A percentile compares a stretch with the other conserved stretches of the same genome.
Conservation (phyloP, 1,284 basidiomycete genomes). For the Meira nashicola region DNA sequence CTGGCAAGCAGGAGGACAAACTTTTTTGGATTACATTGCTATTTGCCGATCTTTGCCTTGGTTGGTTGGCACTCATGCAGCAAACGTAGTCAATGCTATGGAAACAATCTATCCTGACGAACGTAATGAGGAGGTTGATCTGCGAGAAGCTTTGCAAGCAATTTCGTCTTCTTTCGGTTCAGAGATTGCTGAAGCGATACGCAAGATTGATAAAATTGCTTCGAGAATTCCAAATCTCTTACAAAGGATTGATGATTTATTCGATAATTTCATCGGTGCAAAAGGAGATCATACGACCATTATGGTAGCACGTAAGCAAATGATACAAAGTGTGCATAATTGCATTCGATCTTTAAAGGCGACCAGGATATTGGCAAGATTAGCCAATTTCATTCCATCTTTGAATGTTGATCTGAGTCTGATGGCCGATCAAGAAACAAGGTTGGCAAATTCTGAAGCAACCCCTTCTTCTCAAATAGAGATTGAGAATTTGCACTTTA, state of each 20-base stretch:
- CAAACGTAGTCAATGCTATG: background rate
- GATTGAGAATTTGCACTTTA: slow-evolving; percentile 4
- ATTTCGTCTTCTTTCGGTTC: too few relatives aligned
- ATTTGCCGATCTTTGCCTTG: slow-evolving; percentile 6
- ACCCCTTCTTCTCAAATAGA: background rate
- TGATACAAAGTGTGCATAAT: slow-evolving; percentile 2
- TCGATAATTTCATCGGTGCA: background rate
- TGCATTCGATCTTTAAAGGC: background rate
- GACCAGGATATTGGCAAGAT: background rate
- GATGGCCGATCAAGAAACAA: background rate
- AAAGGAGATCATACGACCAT: background rate
- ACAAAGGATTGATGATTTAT: background rate
- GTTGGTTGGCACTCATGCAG: background rate
- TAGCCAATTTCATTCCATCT: background rate
- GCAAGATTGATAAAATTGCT: slow-evolving; percentile 4
- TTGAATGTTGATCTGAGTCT: background rate
- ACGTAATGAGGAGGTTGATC: too few relatives aligned
- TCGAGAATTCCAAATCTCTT: background rate
- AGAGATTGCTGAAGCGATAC: background rate
- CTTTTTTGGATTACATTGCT: slow-evolving; percentile 11
- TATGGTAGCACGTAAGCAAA: slow-evolving; percentile 1
- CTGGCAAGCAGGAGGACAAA: slow-evolving; percentile 12
- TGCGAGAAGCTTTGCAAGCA: too few relatives aligned
- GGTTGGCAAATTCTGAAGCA: background rate
- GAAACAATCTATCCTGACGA: too few relatives aligned